Conservation (phyloP, 371 early-diverging fungal species). For the Apophysomyces ossiformis region DNA sequence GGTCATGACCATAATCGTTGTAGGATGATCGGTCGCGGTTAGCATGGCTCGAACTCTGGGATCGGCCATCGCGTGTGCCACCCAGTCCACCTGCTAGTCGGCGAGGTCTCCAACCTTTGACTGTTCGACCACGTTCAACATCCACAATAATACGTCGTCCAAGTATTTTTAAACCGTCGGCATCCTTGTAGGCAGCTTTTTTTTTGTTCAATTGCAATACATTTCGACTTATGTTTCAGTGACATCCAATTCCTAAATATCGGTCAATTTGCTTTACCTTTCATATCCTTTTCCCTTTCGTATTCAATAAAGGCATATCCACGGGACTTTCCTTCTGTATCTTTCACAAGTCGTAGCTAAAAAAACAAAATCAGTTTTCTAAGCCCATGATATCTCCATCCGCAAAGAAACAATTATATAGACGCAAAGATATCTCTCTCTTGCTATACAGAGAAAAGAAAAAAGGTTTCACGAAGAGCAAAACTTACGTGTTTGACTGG, state of each 20-base stretch:
- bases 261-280: constrained; percentile 45
- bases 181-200: constrained; percentile 84
- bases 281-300: constrained; percentile 91
- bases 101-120: constrained; percentile 94
- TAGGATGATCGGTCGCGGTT: constrained; percentile 49
- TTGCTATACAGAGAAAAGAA: no score
- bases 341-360: constrained; percentile 78
- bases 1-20: constrained; percentile 25
- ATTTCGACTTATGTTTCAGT: no score
- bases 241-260: no score
- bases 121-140: constrained; percentile 96
- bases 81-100: constrained; percentile 94
- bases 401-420: no score
- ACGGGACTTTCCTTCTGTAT: constrained; percentile 70
- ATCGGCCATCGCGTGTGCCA: constrained; percentile 74
- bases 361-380: neutral
- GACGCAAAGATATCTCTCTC: no score
- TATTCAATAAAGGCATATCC: constrained; percentile 98
- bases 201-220: no score
- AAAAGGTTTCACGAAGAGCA: neutral
- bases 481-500: constrained; percentile 74
- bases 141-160: constrained; percentile 91
- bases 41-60: constrained; percentile 52
- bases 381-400: no score
- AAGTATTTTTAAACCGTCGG: constrained; percentile 87